These are phyloP conservation scores for Sporothrix mexicana DNA, from an alignment of 2,329 filamentous ascomycete species.

Conservation along the genomic window DNA sequence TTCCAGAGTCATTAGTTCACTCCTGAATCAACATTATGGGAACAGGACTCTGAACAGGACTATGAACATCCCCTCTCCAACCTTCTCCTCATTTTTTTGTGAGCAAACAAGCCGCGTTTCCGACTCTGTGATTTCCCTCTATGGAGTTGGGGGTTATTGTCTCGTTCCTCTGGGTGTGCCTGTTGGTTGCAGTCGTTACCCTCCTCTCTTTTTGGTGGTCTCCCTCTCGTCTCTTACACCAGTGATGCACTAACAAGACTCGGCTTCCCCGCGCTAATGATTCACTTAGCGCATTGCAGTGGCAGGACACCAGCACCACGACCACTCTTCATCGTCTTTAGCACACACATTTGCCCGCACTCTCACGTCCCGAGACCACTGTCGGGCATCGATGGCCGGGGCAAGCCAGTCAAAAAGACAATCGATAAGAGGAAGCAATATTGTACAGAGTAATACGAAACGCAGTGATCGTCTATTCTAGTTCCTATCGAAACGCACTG, in stretches of 20 bases:
- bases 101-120: conserved; percentile 25
- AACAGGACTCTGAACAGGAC: no score
- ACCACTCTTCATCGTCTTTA: background rate
- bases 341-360: no score
- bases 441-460: no score
- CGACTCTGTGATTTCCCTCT: conserved; percentile 2
- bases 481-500: background rate
- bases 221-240: no score
- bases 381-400: conserved; percentile 7
- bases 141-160: background rate
- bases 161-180: background rate
- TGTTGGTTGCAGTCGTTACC: background rate
- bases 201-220: no score
- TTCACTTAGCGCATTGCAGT: conserved; percentile 5
- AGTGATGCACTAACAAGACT: background rate
- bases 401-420: background rate
- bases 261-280: conserved; percentile 29
- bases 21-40: background rate
- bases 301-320: background rate
- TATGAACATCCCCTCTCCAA: background rate
- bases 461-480: background rate
- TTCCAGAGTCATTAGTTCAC: conserved; percentile 27
- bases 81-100: conserved; percentile 12
- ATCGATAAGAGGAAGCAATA: no score
- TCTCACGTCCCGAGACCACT: background rate